Evolutionary conservation across 352 stramenopile species (phyloP).

Genomic region (Globisporangium irregulare): DNA sequence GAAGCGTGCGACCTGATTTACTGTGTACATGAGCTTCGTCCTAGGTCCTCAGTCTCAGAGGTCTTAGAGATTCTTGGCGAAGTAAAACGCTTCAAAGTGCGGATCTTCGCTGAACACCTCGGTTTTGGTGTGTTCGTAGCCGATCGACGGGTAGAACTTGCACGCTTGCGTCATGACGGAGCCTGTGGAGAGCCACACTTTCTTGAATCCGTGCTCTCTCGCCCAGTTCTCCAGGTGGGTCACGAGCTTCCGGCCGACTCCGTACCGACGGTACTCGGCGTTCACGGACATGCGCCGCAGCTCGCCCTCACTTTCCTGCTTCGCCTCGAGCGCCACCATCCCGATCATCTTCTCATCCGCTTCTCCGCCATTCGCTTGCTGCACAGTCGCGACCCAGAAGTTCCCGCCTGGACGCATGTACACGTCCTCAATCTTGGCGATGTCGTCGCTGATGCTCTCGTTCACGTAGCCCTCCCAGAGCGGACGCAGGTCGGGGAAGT

Average conservation of each 20-base stretch:
- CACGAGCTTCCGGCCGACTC: slow-evolving; percentile 27
- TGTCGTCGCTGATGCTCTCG: slow-evolving; percentile 20
- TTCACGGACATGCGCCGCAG: slow-evolving; percentile 41
- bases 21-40: background rate
- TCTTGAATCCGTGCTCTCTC: slow-evolving; percentile 15
- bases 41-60: background rate
- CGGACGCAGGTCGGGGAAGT: background rate
- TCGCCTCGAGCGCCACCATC: slow-evolving; percentile 32
- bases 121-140: slow-evolving; percentile 24
- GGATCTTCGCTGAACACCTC: slow-evolving; percentile 30
- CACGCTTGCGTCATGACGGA: slow-evolving; percentile 21
- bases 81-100: slow-evolving; percentile 26
- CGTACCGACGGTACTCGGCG: slow-evolving; percentile 24
- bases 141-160: slow-evolving; percentile 31
- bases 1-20: background rate
- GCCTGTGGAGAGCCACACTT: slow-evolving; percentile 30
- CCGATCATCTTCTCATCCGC: slow-evolving; percentile 20
- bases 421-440: slow-evolving; percentile 30
- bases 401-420: slow-evolving; percentile 35
- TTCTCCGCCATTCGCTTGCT: background rate
- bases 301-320: slow-evolving; percentile 23
- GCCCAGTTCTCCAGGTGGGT: slow-evolving; percentile 32
- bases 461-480: slow-evolving; percentile 7
- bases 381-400: slow-evolving; percentile 32
- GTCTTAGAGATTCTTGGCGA: slow-evolving; percentile 23